Evolutionary conservation across 1,284 basidiomycete species (phyloP), one percentile per base, ranked within the genome.

Genomic region (Coniferiporia weirii): DNA sequence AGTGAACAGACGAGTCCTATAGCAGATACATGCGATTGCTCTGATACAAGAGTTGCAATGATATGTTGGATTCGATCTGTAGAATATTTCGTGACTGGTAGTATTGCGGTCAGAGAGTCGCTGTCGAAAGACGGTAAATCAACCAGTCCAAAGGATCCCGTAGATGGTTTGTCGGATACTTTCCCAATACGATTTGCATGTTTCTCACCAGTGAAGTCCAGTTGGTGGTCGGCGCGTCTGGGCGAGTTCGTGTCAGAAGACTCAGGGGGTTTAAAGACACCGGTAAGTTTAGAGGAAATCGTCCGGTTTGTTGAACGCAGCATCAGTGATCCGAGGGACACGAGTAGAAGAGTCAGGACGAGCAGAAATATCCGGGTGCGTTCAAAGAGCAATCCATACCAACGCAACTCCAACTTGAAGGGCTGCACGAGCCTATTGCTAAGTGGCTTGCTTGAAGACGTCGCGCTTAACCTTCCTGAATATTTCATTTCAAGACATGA

Each of bases 41-140:
- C 56, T 13, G 52, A 54, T 1, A 58, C 22, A 19, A 61, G 38
- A 13, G 56, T 56, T 50, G 58, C 56, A 17, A 58, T n/a, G 13
- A 54, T 32, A 34, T 57, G 35, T 17, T 54, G 54, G 10, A 58
- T 17, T 12, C 27, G 12, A 22, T 51, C 55, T 3, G 54, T 19
- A 17, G 52, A 32, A 4, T 9, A 32, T 13, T 15, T 44, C 0
- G 60, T 58, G 10, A 61, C 52, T 10, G 60, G 52, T 12, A 61
- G 17, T 3, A 61, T 50, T 13, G 56, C 60, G 38, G 60, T 61
- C 22, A 53, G 43, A 20, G 59, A 56, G 6, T 49, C 59, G 36
- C 54, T 57, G 12, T 61, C 59, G 20, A 56, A 56, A 20, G 51
- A 61, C 50, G 59, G 54, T 36, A 55, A 47, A 36, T 61, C 59